Base-by-base conservation (phyloP, 2,329 filamentous ascomycete species). In the Talaromyces sp. region DNA sequence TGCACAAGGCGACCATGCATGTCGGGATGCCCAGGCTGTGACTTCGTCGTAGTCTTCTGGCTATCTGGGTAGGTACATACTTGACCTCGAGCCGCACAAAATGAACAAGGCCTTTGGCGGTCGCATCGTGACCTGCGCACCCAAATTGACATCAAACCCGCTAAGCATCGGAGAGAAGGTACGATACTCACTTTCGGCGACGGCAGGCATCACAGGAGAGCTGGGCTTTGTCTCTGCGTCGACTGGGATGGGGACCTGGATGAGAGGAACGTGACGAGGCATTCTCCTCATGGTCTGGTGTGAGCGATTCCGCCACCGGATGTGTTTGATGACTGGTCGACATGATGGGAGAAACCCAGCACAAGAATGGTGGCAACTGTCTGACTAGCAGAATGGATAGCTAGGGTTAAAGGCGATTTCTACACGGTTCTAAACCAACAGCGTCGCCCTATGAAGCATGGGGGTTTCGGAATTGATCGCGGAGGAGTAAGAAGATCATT, bases 1-100 rank as follows among this genome's bases (percentile, higher is more conserved):
- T 81, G 75, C 64, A 81, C 79, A 64, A 84, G 80, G 61, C 81
- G 79, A 66, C 81, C 82, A 71, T 84, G 81, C 75, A 82, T 81
- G 62, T 80, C 78, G 68, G 80, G 78, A 60, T 60, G 57, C 50
- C 53, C 45, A 40, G 57, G 63, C 57, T 62, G 65, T 64, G 63
- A 53, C 62, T 65, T 57, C 46, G 63, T 59, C 59, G 63, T 61
- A 53, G 55, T 56, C 51, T 58, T 52, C 53, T 65, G 60, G 67
- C 67, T 52, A 68, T 63, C 35, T 67, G 59, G 59, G 73, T 64
- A 17, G 68, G 70, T 59, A 66, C 67, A 37, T 71, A 69, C 4
- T 69, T 63, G 59, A 56, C 66, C 64, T 57, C 66, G 62, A 57
- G 57, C 62, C 58, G 63, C 63, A 61, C 68, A 69, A 58, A 62